Percentiles rank a stretch among this genome's conserved stretches.
Conservation (phyloP, 495 filamentous ascomycete genomes). For the Amphirosellinia nigrospora region DNA sequence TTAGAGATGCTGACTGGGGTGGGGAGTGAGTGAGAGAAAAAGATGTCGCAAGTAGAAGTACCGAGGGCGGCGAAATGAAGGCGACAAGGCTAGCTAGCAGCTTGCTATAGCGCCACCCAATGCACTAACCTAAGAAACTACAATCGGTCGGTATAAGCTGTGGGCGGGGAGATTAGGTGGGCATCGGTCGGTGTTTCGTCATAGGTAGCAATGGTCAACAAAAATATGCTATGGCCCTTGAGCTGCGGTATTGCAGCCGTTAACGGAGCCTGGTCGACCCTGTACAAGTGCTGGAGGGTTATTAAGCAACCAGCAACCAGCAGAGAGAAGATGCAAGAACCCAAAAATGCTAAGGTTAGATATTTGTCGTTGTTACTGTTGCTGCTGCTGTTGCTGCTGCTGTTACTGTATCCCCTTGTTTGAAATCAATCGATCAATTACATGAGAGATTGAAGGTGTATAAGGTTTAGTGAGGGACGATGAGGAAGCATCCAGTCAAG, state of each 20-base stretch:
- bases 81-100: background rate
- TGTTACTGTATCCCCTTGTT: background rate
- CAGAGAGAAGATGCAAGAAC: background rate
- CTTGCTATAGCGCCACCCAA: background rate
- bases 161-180: background rate
- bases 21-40: background rate
- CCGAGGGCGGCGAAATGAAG: conserved; percentile 5
- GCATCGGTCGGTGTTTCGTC: background rate
- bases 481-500: conserved; percentile 4
- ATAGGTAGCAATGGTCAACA: background rate
- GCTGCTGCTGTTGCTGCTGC: background rate
- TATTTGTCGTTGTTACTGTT: background rate
- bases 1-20: background rate
- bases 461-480: background rate
- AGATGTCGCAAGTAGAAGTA: background rate
- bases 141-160: background rate
- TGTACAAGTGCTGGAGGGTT: background rate
- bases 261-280: background rate
- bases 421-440: background rate
- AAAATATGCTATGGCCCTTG: background rate
- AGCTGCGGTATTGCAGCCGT: background rate
- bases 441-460: no score
- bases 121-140: background rate
- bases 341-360: background rate
- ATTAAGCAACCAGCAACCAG: background rate